These are phyloP conservation scores for Xylaria hypoxylon DNA, from an alignment of 2,329 filamentous ascomycete species.

Conservation along the genomic window DNA sequence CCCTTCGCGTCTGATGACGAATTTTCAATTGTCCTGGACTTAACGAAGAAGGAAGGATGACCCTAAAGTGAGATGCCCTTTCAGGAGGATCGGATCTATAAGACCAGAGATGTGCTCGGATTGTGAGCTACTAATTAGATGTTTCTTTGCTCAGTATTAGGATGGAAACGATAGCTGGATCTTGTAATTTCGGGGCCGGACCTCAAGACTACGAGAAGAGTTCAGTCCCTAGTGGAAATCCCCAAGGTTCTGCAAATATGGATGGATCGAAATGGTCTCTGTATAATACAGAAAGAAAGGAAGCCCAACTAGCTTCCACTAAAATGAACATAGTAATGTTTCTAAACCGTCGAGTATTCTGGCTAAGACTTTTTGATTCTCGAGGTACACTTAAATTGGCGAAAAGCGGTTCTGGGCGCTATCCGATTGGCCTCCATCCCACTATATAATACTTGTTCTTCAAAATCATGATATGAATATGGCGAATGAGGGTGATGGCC, in stretches of 20 bases:
- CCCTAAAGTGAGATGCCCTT: neutral
- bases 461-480: neutral
- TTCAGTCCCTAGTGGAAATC: neutral
- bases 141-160: constrained; percentile 13
- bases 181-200: constrained; percentile 2
- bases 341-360: neutral
- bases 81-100: neutral
- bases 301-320: neutral
- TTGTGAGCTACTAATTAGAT: neutral
- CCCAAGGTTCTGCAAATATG: neutral
- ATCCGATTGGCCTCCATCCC: neutral
- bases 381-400: neutral
- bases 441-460: neutral
- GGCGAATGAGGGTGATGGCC: neutral
- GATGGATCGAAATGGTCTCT: neutral
- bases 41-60: constrained; percentile 12
- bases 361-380: neutral
- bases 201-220: neutral
- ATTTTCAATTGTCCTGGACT: constrained; percentile 6
- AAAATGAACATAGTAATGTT: too few relatives aligned
- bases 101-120: neutral
- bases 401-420: neutral
- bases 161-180: neutral
- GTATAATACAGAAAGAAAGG: neutral
- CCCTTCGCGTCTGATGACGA: neutral